A percentile compares a stretch with the other conserved stretches of the same genome.
Evolutionary conservation across 306 rosid genomes (phyloP).

Genomic region (Sicyos baderoa): DNA sequence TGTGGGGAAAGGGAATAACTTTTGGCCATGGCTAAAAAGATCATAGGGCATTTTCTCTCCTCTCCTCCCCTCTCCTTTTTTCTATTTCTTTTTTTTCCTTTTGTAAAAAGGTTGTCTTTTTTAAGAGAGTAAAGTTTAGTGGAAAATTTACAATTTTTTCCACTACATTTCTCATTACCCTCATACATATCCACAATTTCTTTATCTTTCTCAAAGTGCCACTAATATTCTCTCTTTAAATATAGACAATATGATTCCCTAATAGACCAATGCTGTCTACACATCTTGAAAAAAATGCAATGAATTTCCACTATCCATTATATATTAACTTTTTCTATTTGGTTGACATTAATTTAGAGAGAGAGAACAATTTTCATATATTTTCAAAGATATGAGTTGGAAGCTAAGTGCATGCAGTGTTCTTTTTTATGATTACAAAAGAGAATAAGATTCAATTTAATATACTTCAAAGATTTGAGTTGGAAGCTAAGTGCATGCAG

Average conservation of each 20-base stretch:
- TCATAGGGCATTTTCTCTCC: conserved; percentile 20
- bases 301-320: conserved; percentile 1
- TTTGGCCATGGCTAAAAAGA: conserved; percentile 58
- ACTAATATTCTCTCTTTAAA: not conserved
- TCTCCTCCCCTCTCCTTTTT: not conserved
- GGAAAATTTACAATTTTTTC: not conserved
- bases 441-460: no score
- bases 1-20: conserved; percentile 93
- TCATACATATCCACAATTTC: no score
- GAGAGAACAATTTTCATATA: not conserved
- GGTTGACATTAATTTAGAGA: conserved; percentile 3
- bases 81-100: not conserved
- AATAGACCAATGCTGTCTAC: not conserved
- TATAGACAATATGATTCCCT: not conserved
- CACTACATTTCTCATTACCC: not conserved
- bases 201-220: not conserved
- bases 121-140: not conserved
- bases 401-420: not conserved
- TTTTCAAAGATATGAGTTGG: not conserved
- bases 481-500: conserved; percentile 5
- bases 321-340: not conserved
- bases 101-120: conserved; percentile 11
- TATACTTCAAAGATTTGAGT: not conserved
- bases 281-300: not conserved
- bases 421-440: no score